Base-by-base conservation (phyloP, 768 basidiomycete species). In the Pulveroboletus sp. region DNA sequence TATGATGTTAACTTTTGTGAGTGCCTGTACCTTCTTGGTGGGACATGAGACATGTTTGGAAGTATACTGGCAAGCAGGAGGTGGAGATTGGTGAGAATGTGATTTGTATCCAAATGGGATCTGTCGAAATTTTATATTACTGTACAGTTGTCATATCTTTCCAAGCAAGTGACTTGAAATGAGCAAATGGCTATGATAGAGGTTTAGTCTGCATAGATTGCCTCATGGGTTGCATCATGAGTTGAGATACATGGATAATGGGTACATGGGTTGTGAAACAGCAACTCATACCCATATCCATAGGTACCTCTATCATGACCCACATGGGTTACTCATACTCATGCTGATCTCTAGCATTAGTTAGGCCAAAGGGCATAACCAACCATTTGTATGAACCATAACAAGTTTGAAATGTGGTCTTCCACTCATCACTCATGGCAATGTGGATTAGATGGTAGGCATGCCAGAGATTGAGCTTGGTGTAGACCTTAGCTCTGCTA, bases 341-440 rank as follows among this genome's bases (percentile, higher is more conserved):
- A 5, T 34, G 33, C 33, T 11, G 33, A 11, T 34, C 33, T 16
- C 33, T 9, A 27, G 37, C 37, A 21, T 38, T 38, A 5, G 37
- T 38, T 2, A 21, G 17, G 10, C 37, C 14, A 13, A 38, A 20
- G 5, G 37, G 37, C 37, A 38, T 38, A 11, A 38, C 17, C 59
- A 52, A 36, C 44, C 52, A 69, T 45, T 69, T 62, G 52, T 58
- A 74, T 20, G 55, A 60, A 11, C 72, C 69, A 45, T 67, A 69
- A 43, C 29, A 13, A 5, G 31, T 43, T 4, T 19, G n/a, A 59
- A 76, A 75, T 0, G 71, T 69, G 1, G 70, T 73, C 16, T 49
- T 42, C 47, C 47, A 49, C 36, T 49, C 23, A 19, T 41, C n/a
- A 24, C 17, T 27, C 6, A 16, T 13, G 10, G n/a, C n/a, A 6